These are phyloP conservation scores for Epichloe sylvatica DNA, from an alignment of 2,329 filamentous ascomycete species.

Conservation along the genomic window DNA sequence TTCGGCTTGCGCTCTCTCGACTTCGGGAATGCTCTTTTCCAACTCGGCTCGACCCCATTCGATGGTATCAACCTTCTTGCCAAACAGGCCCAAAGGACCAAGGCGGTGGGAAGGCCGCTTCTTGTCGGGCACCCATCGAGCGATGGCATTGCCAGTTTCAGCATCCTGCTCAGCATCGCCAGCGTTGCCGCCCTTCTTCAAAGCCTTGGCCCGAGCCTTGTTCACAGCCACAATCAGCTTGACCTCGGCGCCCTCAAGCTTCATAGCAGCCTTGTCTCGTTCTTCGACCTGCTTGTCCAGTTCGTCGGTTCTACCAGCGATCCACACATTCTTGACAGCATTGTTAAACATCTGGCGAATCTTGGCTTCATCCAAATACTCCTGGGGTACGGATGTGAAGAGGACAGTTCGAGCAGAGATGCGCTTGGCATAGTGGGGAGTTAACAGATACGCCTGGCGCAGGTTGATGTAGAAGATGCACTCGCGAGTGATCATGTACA, in stretches of 20 bases:
- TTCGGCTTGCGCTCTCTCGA: slow-evolving; percentile 48
- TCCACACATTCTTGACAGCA: slow-evolving; percentile 71
- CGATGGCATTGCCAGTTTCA: slow-evolving; percentile 51
- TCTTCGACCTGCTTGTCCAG: slow-evolving; percentile 67
- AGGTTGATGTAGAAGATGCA: slow-evolving; percentile 88
- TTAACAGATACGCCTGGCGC: slow-evolving; percentile 84
- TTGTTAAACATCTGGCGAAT: slow-evolving; percentile 66
- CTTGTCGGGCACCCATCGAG: slow-evolving; percentile 52
- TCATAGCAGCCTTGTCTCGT: slow-evolving; percentile 59
- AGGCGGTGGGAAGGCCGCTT: slow-evolving; percentile 57
- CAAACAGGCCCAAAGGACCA: slow-evolving; percentile 51
- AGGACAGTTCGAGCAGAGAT: slow-evolving; percentile 85
- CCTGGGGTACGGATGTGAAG: slow-evolving; percentile 72
- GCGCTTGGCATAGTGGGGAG: slow-evolving; percentile 66
- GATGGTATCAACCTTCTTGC: slow-evolving; percentile 63
- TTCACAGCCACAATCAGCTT: slow-evolving; percentile 54
- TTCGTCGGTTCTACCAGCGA: slow-evolving; percentile 57
- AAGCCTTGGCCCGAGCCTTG: slow-evolving; percentile 22
- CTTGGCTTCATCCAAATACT: slow-evolving; percentile 60
- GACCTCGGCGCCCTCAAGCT: slow-evolving; percentile 72
- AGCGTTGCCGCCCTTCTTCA: slow-evolving; percentile 18
- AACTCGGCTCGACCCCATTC: slow-evolving; percentile 57
- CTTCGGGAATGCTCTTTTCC: slow-evolving; percentile 45
- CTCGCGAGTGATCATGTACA: slow-evolving; percentile 82
- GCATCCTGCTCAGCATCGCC: slow-evolving; percentile 36